Evolutionary conservation across 352 stramenopile species (phyloP).

Genomic region (Pythium volutum): DNA sequence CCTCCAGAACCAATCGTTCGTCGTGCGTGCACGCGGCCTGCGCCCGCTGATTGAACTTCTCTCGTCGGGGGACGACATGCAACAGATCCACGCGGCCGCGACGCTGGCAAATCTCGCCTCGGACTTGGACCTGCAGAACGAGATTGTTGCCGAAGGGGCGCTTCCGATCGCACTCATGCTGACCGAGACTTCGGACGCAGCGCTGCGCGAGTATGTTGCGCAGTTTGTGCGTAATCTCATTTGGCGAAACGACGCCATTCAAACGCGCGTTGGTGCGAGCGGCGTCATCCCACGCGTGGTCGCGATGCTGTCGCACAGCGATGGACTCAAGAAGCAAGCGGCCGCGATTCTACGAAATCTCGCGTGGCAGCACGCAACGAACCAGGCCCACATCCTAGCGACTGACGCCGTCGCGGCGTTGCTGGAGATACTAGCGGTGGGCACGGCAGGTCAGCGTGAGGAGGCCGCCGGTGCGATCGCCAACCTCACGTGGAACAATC

Average conservation of each 20-base stretch:
- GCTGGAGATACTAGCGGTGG: neutral
- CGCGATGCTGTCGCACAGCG: slow-evolving; percentile 3
- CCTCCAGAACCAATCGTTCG: slow-evolving; percentile 1
- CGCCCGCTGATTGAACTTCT: slow-evolving; percentile 11
- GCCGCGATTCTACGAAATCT: slow-evolving; percentile 22
- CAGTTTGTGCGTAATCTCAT: slow-evolving; percentile 18
- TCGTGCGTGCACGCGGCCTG: slow-evolving; percentile 6
- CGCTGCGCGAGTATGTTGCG: slow-evolving; percentile 11
- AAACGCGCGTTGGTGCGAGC: slow-evolving; percentile 15
- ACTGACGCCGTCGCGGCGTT: slow-evolving; percentile 4
- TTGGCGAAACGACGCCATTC: slow-evolving; percentile 15
- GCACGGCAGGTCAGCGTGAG: slow-evolving; percentile 14
- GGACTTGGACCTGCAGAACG: slow-evolving; percentile 8
- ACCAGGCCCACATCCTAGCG: slow-evolving; percentile 18
- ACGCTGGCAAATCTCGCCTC: slow-evolving; percentile 12
- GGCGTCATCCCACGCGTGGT: slow-evolving; percentile 14
- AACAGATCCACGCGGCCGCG: slow-evolving; percentile 14
- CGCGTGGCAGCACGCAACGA: slow-evolving; percentile 12
- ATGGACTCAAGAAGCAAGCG: slow-evolving; percentile 17
- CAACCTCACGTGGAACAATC: slow-evolving; percentile 23
- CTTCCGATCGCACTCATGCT: slow-evolving; percentile 9
- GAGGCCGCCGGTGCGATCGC: slow-evolving; percentile 18
- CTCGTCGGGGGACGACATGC: slow-evolving; percentile 7
- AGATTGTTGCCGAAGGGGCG: slow-evolving; percentile 18
- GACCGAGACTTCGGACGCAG: neutral